Base-by-base conservation (phyloP, 2,329 filamentous ascomycete species). In the Colletotrichum aenigma region DNA sequence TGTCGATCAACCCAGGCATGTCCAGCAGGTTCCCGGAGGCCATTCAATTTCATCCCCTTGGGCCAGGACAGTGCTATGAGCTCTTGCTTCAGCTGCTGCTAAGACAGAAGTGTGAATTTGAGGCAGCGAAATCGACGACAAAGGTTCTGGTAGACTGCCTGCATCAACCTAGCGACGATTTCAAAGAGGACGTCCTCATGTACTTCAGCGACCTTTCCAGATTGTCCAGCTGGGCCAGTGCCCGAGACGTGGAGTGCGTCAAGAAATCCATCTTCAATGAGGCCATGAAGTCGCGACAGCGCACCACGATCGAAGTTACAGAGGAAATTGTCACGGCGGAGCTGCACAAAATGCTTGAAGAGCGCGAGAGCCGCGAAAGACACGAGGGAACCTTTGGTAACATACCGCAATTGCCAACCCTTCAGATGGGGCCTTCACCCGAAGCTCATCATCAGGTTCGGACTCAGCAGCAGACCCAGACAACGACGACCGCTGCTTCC, bases 21-120 rank as follows among this genome's bases (percentile, higher is more conserved):
- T 90, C 89, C 0, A 93, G 91, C 52, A 89, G 93, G 0, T 95
- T 95, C 78, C 90, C 91, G 0, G 92, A 93, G 43, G 85, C 87
- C 0, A 81, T 95, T 2, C 82, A 89, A 28, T 95, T 95, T 80
- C 81, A 84, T 0, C 79, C 85, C 3, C 80, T 93, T 15, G 78
- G 78, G 0, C 80, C 88, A 0, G 68, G 79, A 0, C 81, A 89
- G 6, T 91, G 90, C 75, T 77, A 89, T 6, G 70, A 80, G 1
- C 82, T 90, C 38, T 43, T 43, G 38, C 38, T 43, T 18, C 38
- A 43, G 38, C 16, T 43, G 38, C 38, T 43, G 38, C 38, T 43
- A 6, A 43, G 38, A 43, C 38, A 43, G 38, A 43, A 43, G 38
- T 8, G 38, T 43, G 38, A 43, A 18, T 43, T 9, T 18, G 38